Evolutionary conservation across 2,329 filamentous ascomycete species (phyloP).

Genomic region (Hymenoscyphus fraxineus): DNA sequence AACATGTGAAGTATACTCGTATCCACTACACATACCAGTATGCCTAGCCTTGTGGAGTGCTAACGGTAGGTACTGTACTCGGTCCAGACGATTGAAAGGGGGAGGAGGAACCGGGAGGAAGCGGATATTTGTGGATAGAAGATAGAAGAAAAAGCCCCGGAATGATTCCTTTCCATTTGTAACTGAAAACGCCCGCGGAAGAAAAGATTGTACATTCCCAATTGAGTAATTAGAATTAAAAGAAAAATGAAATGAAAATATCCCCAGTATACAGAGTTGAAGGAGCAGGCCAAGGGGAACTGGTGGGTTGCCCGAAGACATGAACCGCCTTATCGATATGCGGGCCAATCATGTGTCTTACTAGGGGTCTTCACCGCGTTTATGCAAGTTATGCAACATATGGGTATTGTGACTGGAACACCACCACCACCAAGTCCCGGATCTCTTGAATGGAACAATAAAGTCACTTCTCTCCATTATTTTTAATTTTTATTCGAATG

Average conservation of each 20-base stretch:
- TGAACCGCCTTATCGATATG: not conserved
- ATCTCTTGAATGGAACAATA: not conserved
- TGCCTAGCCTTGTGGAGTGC: constrained; percentile 10
- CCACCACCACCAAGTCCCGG: not conserved
- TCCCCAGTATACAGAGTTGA: not conserved
- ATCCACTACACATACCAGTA: not conserved
- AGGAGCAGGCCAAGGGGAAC: not conserved
- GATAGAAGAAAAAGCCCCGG: not conserved
- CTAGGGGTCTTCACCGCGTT: constrained; percentile 4
- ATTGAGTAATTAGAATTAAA: not conserved
- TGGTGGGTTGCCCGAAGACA: not conserved
- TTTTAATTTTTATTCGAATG: not conserved
- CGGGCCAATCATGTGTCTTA: not conserved
- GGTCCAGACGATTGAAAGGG: not conserved
- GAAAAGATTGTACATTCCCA: not conserved
- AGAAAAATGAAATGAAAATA: not conserved
- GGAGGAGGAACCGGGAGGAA: constrained; percentile 1
- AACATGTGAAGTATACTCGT: constrained; percentile 1
- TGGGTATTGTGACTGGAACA: not conserved
- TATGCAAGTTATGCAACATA: constrained; percentile 6
- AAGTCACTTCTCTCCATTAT: not conserved
- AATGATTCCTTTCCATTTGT: not conserved
- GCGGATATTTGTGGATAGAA: constrained; percentile 2
- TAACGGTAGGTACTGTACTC: not conserved
- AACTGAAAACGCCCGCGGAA: not conserved